Conservation (phyloP, 129 eudicot species). For the Apium graveolens region DNA sequence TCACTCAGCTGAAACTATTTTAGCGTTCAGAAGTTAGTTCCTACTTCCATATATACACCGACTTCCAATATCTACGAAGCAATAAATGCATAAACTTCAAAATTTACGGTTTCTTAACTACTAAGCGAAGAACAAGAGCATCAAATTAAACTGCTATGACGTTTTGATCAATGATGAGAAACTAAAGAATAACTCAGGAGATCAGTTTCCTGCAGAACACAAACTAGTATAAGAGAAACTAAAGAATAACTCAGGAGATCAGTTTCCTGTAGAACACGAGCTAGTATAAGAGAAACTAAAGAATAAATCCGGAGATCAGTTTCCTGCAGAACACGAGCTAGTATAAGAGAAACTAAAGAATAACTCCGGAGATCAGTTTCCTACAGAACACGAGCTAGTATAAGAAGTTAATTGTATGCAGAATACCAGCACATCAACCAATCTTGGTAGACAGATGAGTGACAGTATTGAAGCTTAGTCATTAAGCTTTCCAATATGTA, state of each 20-base stretch:
- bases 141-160: neutral
- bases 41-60: neutral
- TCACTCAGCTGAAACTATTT: neutral
- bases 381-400: neutral
- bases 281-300: neutral
- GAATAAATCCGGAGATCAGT: neutral
- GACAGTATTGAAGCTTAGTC: too few relatives aligned
- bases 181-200: neutral
- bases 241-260: neutral
- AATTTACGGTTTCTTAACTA: neutral
- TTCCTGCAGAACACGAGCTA: too few relatives aligned
- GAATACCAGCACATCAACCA: neutral
- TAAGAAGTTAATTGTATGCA: neutral
- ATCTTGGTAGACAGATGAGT: neutral
- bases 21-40: neutral
- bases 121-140: neutral
- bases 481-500: too few relatives aligned
- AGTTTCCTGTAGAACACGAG: too few relatives aligned
- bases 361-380: neutral
- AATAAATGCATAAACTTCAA: neutral
- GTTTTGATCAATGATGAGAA: neutral
- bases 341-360: neutral
- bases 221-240: too few relatives aligned
- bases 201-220: neutral
- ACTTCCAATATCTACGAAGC: too few relatives aligned